Evolutionary conservation across 805 yeast genomes (phyloP).

Genomic region (Kodamaea restingae): DNA sequence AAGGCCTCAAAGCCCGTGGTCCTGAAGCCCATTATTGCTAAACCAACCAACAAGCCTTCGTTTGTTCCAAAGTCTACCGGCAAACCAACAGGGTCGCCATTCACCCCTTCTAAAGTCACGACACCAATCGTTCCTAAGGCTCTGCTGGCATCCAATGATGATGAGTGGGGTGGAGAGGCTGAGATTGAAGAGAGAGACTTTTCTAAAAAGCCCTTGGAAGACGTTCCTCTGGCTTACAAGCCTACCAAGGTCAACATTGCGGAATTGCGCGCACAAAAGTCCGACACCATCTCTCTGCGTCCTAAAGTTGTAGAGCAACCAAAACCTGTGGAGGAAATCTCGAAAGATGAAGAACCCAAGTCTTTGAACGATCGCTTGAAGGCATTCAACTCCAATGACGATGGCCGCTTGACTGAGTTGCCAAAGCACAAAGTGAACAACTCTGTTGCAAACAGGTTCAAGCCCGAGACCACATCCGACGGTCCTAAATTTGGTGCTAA

Average conservation of each 20-base stretch:
- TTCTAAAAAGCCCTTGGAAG: conserved; percentile 44
- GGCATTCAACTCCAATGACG: conserved; percentile 38
- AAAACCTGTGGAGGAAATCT: conserved; percentile 9
- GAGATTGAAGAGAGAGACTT: conserved; percentile 55
- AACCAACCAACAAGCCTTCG: conserved; percentile 29
- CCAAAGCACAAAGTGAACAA: conserved; percentile 59
- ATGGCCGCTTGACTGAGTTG: conserved; percentile 53
- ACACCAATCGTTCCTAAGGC: conserved; percentile 19
- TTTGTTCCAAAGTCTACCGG: conserved; percentile 37
- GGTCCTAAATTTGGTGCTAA: conserved; percentile 32
- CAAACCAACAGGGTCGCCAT: conserved; percentile 27
- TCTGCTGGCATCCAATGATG: conserved; percentile 38
- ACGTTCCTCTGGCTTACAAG: conserved; percentile 58
- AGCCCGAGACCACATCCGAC: conserved; percentile 22
- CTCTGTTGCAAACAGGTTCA: conserved; percentile 48
- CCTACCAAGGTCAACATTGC: conserved; percentile 62
- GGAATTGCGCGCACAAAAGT: conserved; percentile 47
- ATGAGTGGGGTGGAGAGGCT: conserved; percentile 71
- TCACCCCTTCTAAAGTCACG: conserved; percentile 16
- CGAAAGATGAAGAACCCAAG: conserved; percentile 46
- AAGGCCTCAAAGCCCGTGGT: conserved; percentile 14
- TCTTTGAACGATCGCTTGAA: conserved; percentile 44
- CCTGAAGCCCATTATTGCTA: conserved; percentile 26
- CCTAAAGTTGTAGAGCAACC: conserved; percentile 21
- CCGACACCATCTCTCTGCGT: conserved; percentile 42